phyloP scores from a whole-genome alignment of 106 monocot genomes.

The Acorus gramineus region DNA sequence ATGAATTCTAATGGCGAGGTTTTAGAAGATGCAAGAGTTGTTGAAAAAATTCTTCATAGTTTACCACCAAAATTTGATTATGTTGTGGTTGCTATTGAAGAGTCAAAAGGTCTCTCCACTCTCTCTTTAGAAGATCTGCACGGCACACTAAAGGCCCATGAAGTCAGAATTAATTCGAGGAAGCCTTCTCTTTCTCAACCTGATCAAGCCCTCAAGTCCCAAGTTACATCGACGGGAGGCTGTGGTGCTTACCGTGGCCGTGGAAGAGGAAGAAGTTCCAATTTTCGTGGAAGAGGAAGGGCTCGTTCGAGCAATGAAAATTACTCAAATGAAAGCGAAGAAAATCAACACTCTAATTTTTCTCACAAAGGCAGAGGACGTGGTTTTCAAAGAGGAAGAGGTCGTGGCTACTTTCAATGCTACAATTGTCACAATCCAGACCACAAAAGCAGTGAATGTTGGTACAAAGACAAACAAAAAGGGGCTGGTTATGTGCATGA shows the following conservation, averaged over 20 bases:
- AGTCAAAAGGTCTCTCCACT: slow-evolving; percentile 1
- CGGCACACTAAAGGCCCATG: neutral
- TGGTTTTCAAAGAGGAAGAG: slow-evolving; percentile 2
- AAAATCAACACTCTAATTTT: neutral
- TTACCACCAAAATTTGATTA: slow-evolving; percentile 2
- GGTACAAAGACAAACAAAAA: neutral
- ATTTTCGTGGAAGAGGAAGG: slow-evolving; percentile 4
- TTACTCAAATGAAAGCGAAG: neutral
- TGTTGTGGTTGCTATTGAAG: neutral
- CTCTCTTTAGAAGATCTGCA: slow-evolving; percentile 1
- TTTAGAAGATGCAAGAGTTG: neutral
- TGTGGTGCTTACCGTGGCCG: neutral
- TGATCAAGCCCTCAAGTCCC: slow-evolving; percentile 7
- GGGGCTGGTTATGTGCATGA: neutral
- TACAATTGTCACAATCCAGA: neutral
- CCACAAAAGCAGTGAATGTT: neutral
- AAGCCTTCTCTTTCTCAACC: neutral
- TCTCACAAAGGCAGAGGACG: slow-evolving; percentile 1
- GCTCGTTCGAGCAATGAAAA: neutral
- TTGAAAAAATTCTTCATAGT: neutral
- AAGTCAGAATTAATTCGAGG: neutral
- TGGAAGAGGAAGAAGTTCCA: slow-evolving; percentile 4
- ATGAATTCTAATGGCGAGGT: slow-evolving; percentile 3
- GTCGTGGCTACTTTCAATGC: slow-evolving; percentile 3
- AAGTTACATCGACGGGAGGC: neutral